Conservation (phyloP, 495 filamentous ascomycete species). For the Penicillium silybi region DNA sequence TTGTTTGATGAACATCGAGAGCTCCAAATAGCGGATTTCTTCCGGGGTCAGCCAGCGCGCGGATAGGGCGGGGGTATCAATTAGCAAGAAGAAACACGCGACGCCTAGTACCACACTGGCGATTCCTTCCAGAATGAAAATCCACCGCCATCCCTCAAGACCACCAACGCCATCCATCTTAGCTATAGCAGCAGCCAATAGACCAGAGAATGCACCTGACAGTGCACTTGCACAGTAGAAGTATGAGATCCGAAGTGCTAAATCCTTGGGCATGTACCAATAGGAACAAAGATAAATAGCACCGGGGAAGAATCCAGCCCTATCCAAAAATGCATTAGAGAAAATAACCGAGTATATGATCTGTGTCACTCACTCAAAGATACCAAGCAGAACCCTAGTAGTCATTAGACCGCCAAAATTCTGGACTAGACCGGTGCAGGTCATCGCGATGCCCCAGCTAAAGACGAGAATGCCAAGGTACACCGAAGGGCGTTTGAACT, state of each 20-base stretch:
- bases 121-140: constrained; percentile 62
- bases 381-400: constrained; percentile 60
- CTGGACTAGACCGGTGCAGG: constrained; percentile 35
- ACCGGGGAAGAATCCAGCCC: constrained; percentile 61
- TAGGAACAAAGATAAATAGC: constrained; percentile 68
- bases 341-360: background rate
- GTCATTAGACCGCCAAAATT: constrained; percentile 58
- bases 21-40: constrained; percentile 26
- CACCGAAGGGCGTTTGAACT: constrained; percentile 25
- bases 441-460: constrained; percentile 52
- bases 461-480: constrained; percentile 54
- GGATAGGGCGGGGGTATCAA: constrained; percentile 22
- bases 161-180: constrained; percentile 61
- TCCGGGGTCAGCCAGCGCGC: constrained; percentile 19
- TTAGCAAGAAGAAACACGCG: constrained; percentile 48
- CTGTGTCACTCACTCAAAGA: constrained; percentile 45
- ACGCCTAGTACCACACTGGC: constrained; percentile 54
- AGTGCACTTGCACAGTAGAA: constrained; percentile 59
- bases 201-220: constrained; percentile 63
- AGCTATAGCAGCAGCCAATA: constrained; percentile 64
- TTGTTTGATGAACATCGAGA: constrained; percentile 29
- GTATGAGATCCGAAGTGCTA: constrained; percentile 45
- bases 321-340: background rate
- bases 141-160: constrained; percentile 67
- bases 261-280: constrained; percentile 55